Conservation (phyloP, 23 red algal genomes). For the Cyanidioschyzon merolae region DNA sequence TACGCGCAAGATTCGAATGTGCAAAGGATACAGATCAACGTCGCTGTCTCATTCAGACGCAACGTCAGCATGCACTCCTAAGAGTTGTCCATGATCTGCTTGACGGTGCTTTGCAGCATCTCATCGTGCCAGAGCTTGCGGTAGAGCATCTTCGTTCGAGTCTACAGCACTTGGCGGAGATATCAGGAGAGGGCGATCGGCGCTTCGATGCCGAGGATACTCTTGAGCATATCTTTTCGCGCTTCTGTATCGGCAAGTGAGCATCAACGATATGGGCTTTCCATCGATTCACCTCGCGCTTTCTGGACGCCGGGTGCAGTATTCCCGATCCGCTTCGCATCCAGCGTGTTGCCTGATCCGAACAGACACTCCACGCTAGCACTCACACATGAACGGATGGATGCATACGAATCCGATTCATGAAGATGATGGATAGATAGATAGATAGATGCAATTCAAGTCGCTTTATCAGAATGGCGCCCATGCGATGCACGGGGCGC, state of each 20-base stretch:
- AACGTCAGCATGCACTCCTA: background rate
- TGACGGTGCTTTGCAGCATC: background rate
- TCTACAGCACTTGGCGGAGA: background rate
- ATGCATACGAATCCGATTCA: too few species aligned
- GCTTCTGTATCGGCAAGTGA: conserved; percentile 15
- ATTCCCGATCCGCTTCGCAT: too few species aligned
- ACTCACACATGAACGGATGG: too few species aligned
- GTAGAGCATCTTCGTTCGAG: background rate
- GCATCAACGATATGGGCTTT: too few species aligned
- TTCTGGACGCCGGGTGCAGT: too few species aligned
- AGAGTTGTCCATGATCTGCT: background rate
- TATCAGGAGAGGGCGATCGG: background rate
- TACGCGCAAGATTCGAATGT: background rate
- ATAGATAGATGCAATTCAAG: too few species aligned
- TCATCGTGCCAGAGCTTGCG: background rate
- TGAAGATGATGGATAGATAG: too few species aligned
- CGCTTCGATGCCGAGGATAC: background rate
- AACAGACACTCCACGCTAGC: too few species aligned
- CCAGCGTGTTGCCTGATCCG: too few species aligned
- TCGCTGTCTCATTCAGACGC: background rate
- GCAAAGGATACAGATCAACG: background rate
- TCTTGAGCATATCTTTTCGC: background rate
- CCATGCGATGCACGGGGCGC: too few species aligned
- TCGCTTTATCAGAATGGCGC: too few species aligned
- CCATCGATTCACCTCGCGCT: too few species aligned